Evolutionary conservation across 352 stramenopile species (phyloP), one percentile per base, ranked within the genome.

Genomic region (Phytophthora cactorum): DNA sequence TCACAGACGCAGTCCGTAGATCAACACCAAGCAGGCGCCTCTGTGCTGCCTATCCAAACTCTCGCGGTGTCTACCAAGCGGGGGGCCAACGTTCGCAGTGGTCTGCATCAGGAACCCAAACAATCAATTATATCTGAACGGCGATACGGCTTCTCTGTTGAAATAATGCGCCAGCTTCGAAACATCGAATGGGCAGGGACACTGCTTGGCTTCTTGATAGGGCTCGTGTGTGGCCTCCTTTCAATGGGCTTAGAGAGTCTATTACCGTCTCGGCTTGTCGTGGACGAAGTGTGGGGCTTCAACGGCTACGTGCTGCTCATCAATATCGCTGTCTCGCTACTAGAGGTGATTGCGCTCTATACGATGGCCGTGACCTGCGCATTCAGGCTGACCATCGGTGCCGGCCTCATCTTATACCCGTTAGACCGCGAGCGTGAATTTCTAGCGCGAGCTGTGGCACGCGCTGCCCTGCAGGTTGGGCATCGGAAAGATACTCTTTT

Each of bases 341-440:
- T 88, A 10, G 74, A 88, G 59, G 79, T 88, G 31, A 68, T 70
- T 51, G 61, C 54, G 4, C 73, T 85, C 59, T 88, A 83, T 66
- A 46, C 58, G 8, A 77, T 75, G 3, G 73, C 79, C 1, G 66
- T 88, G 3, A 34, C 73, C 25, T 77, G 68, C 36, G 74, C 79
- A 1, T 88, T 88, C 59, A 67, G 53, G 14, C 50, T 85, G n/a
- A 85, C 74, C 2, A 58, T 88, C 17, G 70, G 64, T 34, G 78
- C 79, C 1, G 76, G 74, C 11, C 66, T 85, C 28, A 77, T 62
- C 15, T 63, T 88, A 31, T 82, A 81, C 32, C 79, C 77, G 0
- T 66, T 79, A 25, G 79, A 88, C 43, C 65, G 68, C 3, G 79
- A 88, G 62, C 77, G 79, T 10, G 77, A 82, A 52, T 86, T 88